phyloP scores from a whole-genome alignment of 345 rosid genomes.

The Jatropha curcas region DNA sequence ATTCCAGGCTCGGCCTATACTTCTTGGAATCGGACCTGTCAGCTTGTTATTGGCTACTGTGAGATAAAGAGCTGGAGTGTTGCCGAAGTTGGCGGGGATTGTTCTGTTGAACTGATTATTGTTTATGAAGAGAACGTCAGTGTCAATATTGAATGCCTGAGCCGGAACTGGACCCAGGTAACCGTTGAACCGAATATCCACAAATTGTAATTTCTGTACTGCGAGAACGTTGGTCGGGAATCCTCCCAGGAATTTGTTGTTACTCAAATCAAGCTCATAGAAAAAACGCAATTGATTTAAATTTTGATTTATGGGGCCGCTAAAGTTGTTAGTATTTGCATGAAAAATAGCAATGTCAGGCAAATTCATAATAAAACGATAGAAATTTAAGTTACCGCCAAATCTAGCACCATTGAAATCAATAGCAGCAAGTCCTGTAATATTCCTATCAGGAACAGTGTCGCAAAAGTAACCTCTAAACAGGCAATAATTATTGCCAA shows the following conservation, averaged over 20 bases:
- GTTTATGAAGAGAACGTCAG: slow-evolving; percentile 32
- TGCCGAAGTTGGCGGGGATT: slow-evolving; percentile 28
- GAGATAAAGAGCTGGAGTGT: slow-evolving; percentile 29
- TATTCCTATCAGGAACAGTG: slow-evolving; percentile 24
- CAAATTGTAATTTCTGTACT: slow-evolving; percentile 18
- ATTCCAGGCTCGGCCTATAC: slow-evolving; percentile 27
- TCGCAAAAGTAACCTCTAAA: slow-evolving; percentile 42
- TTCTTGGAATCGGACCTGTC: slow-evolving; percentile 31
- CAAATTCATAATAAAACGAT: slow-evolving; percentile 28
- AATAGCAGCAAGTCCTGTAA: slow-evolving; percentile 22
- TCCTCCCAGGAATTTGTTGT: slow-evolving; percentile 26
- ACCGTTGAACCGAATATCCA: slow-evolving; percentile 32
- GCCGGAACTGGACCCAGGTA: slow-evolving; percentile 23
- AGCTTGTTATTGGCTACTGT: slow-evolving; percentile 33
- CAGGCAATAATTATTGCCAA: slow-evolving; percentile 29
- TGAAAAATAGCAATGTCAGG: slow-evolving; percentile 43
- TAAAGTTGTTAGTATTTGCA: slow-evolving; percentile 42
- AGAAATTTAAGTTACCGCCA: slow-evolving; percentile 22
- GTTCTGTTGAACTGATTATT: slow-evolving; percentile 20
- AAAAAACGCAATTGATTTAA: slow-evolving; percentile 18
- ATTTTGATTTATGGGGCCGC: slow-evolving; percentile 3
- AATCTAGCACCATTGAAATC: slow-evolving; percentile 42
- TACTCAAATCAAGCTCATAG: slow-evolving; percentile 34
- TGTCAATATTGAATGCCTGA: slow-evolving; percentile 26
- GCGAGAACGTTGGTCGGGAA: slow-evolving; percentile 27